Conservation (phyloP, 2,329 filamentous ascomycete species). For the Fusarium nanum region DNA sequence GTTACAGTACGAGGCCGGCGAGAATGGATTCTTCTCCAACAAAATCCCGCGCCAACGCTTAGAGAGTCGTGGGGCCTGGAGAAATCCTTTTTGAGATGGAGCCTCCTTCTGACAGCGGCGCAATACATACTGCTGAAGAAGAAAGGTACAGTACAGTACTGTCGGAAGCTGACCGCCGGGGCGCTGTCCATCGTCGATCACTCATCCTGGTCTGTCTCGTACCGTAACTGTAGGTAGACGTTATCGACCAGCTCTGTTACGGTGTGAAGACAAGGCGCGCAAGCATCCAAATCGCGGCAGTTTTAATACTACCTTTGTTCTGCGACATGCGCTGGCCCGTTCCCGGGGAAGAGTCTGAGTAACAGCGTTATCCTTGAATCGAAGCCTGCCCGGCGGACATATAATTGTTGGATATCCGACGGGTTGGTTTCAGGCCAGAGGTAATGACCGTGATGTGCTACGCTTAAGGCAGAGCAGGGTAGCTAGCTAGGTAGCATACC, state of each 20-base stretch:
- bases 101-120: not conserved
- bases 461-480: not conserved
- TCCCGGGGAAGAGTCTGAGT: not conserved
- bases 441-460: not conserved
- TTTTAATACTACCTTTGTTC: conserved; percentile 24
- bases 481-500: conserved; percentile 14
- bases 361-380: conserved; percentile 3
- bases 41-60: conserved; percentile 32
- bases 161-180: conserved; percentile 40
- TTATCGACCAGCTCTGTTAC: conserved; percentile 6
- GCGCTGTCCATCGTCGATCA: conserved; percentile 35
- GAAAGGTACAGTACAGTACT: conserved; percentile 16
- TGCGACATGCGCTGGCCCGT: conserved; percentile 22
- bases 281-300: conserved; percentile 31
- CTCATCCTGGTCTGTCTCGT: conserved; percentile 31
- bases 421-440: conserved; percentile 44
- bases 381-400: conserved; percentile 27
- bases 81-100: conserved; percentile 26
- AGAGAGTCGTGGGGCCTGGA: conserved; percentile 28
- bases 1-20: conserved; percentile 14
- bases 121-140: not conserved
- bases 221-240: conserved; percentile 2
- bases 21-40: conserved; percentile 33
- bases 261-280: conserved; percentile 31
- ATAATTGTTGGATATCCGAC: conserved; percentile 36